Evolutionary conservation across 148 eudicot species (phyloP).

Genomic region (Fagopyrum tataricum): DNA sequence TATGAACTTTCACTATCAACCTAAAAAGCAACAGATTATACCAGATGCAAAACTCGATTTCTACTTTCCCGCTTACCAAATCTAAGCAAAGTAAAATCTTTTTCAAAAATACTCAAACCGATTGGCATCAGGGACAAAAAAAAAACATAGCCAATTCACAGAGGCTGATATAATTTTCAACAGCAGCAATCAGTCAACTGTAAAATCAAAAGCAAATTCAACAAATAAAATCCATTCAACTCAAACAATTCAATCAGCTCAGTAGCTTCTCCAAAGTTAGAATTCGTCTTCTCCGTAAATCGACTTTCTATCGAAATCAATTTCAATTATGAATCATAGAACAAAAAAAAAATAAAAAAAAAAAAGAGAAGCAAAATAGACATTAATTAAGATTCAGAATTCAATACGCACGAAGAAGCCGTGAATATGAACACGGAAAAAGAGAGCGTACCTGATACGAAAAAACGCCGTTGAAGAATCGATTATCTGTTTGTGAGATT

Average conservation of each 20-base stretch:
- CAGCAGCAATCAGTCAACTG: neutral
- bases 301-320: neutral
- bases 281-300: neutral
- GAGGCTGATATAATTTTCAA: neutral
- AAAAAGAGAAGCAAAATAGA: neutral
- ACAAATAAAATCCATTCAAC: neutral
- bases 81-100: neutral
- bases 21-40: constrained; percentile 6
- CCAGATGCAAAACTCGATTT: neutral
- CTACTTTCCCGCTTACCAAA: neutral
- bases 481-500: neutral
- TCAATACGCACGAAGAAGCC: neutral
- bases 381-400: neutral
- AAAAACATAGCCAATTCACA: neutral
- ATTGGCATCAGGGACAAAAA: neutral
- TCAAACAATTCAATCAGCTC: constrained; percentile 1
- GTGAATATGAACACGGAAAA: constrained; percentile 7
- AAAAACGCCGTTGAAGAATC: neutral
- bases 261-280: neutral
- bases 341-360: neutral
- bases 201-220: neutral
- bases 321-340: neutral
- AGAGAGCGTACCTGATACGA: constrained; percentile 9
- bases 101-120: neutral
- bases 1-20: neutral